phyloP scores from a whole-genome alignment of 352 stramenopile genomes.

The Globisporangium iwayamae region DNA sequence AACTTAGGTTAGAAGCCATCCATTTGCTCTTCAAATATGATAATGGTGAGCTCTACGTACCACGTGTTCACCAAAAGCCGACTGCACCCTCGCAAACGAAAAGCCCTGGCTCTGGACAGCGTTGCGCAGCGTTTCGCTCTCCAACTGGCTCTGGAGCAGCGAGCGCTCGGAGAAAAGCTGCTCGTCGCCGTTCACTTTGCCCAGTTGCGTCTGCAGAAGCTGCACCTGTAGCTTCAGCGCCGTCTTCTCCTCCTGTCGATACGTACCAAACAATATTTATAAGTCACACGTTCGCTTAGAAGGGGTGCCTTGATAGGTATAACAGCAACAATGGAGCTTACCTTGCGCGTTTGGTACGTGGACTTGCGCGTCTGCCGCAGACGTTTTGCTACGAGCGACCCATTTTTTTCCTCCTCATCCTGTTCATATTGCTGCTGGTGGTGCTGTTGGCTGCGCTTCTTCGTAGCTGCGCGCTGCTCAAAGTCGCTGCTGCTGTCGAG shows the following conservation, averaged over 20 bases:
- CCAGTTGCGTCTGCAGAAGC: neutral
- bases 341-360: constrained; percentile 5
- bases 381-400: neutral
- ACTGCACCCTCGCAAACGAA: neutral
- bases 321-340: neutral
- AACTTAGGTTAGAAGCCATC: no score
- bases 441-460: neutral
- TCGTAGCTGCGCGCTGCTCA: neutral
- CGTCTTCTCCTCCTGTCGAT: neutral
- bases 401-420: neutral
- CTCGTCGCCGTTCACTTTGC: neutral
- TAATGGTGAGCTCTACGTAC: neutral
- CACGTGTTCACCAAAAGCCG: neutral
- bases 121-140: neutral
- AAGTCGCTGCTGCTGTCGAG: neutral
- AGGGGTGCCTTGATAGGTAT: neutral
- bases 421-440: neutral
- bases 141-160: neutral
- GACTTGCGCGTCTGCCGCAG: neutral
- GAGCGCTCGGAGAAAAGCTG: neutral
- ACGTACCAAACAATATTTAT: neutral
- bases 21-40: neutral
- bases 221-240: neutral
- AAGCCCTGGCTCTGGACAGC: neutral
- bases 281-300: neutral